Conservation (phyloP, 768 basidiomycete genomes). For the Crepidotus variabilis region DNA sequence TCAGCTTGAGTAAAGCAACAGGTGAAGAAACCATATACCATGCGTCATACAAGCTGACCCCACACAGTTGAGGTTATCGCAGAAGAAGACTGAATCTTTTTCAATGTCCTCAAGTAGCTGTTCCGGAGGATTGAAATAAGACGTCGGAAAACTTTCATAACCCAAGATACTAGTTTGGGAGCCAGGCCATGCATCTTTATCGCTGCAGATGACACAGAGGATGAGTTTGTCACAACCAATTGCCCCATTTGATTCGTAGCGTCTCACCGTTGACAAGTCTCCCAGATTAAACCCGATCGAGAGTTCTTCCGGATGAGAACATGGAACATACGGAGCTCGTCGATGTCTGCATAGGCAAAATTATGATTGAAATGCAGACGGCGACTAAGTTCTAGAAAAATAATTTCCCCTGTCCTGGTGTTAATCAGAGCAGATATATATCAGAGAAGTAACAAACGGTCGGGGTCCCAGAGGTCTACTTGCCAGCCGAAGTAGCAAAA, state of each 20-base stretch:
- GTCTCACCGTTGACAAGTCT: constrained; percentile 36
- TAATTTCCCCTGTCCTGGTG: constrained; percentile 37
- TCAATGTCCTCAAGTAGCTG: constrained; percentile 29
- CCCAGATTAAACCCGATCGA: constrained; percentile 39
- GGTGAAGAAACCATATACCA: constrained; percentile 7
- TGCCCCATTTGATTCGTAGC: no score
- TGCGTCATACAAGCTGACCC: constrained; percentile 37
- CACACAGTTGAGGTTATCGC: constrained; percentile 43
- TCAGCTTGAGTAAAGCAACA: neutral
- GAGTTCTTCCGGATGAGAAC: constrained; percentile 17
- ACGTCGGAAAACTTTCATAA: constrained; percentile 1
- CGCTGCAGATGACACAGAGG: constrained; percentile 21
- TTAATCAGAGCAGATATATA: neutral
- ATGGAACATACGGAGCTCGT: constrained; percentile 25
- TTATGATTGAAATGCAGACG: constrained; percentile 28
- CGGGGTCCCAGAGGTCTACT: constrained; percentile 39
- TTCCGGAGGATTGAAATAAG: constrained; percentile 14
- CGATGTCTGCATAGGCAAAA: constrained; percentile 32
- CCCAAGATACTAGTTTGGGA: constrained; percentile 10
- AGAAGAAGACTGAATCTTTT: constrained; percentile 33
- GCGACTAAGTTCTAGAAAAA: constrained; percentile 41
- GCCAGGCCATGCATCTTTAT: constrained; percentile 35
- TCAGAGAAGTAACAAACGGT: constrained; percentile 32
- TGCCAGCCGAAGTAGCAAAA: constrained; percentile 32
- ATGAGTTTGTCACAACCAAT: no score